Evolutionary conservation across 441 rosid genomes (phyloP).

Genomic region (Corymbia citriodora): DNA sequence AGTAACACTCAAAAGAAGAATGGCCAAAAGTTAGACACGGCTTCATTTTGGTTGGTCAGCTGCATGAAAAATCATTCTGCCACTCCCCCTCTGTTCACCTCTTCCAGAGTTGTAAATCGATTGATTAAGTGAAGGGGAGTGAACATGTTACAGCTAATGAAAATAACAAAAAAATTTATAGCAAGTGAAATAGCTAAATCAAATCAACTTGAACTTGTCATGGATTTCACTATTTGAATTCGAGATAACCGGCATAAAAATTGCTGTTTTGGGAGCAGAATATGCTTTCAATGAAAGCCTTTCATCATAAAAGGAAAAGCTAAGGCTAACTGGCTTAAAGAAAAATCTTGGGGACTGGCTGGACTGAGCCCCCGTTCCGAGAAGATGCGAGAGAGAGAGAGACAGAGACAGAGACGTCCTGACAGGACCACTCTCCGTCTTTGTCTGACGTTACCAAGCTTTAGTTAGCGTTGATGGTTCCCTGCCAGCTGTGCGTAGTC

Average conservation of each 20-base stretch:
- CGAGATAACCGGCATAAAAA: background rate
- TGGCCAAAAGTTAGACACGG: background rate
- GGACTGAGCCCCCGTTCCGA: background rate
- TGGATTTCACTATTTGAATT: background rate
- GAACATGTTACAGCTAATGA: background rate
- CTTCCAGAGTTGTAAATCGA: background rate
- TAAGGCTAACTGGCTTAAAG: background rate
- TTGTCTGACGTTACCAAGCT: background rate
- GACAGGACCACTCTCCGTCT: background rate
- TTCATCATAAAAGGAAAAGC: background rate
- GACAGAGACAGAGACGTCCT: background rate
- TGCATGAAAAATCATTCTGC: background rate
- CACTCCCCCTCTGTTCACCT: background rate
- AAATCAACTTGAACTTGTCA: background rate
- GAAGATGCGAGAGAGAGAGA: background rate
- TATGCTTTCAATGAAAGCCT: too few species aligned
- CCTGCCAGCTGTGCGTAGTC: background rate
- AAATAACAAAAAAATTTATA: background rate
- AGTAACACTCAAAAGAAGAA: background rate
- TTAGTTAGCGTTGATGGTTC: background rate
- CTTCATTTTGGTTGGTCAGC: background rate
- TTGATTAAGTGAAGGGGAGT: background rate
- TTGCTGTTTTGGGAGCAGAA: background rate
- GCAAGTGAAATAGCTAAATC: background rate
- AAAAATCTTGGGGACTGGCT: background rate